Percentiles rank a stretch among this genome's conserved stretches.
Evolutionary conservation across 1,284 basidiomycete species (phyloP).

Genomic region (Boletus sp.): DNA sequence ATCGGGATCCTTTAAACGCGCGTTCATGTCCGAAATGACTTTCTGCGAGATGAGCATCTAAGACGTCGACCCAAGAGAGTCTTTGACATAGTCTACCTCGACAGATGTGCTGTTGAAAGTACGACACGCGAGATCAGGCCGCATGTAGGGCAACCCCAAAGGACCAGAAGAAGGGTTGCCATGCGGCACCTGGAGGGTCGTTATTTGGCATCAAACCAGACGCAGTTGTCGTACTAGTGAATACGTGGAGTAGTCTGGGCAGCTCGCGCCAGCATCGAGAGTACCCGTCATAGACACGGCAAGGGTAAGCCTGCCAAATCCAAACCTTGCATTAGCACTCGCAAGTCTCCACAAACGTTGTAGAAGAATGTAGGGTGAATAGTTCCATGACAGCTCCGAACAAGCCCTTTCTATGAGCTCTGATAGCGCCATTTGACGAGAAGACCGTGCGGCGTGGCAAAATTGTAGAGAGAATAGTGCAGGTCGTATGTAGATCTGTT

Average conservation of each 20-base stretch:
- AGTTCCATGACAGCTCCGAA: conserved; percentile 1
- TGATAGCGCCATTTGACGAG: conserved; percentile 8
- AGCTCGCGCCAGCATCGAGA: conserved; percentile 41
- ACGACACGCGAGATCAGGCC: conserved; percentile 62
- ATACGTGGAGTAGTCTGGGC: conserved; percentile 62
- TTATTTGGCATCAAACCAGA: not conserved
- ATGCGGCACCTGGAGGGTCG: conserved; percentile 48
- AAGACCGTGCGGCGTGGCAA: not conserved
- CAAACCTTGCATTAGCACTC: not conserved
- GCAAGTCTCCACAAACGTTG: conserved; percentile 7
- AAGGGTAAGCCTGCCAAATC: conserved; percentile 11
- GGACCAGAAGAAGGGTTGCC: conserved; percentile 57
- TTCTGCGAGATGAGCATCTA: conserved; percentile 38
- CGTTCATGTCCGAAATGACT: conserved; percentile 69
- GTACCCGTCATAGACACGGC: conserved; percentile 26
- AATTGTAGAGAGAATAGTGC: not conserved
- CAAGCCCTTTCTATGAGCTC: conserved; percentile 5
- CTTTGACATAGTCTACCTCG: conserved; percentile 44
- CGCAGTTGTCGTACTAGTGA: conserved; percentile 45
- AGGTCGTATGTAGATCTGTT: not conserved
- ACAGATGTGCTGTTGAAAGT: conserved; percentile 73
- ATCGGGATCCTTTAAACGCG: conserved; percentile 68
- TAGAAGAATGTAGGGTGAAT: not conserved
- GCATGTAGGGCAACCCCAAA: conserved; percentile 68
- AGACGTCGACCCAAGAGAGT: not conserved